phyloP scores from a whole-genome alignment of 495 filamentous ascomycete species.

The Ascodesmis nigricans region DNA sequence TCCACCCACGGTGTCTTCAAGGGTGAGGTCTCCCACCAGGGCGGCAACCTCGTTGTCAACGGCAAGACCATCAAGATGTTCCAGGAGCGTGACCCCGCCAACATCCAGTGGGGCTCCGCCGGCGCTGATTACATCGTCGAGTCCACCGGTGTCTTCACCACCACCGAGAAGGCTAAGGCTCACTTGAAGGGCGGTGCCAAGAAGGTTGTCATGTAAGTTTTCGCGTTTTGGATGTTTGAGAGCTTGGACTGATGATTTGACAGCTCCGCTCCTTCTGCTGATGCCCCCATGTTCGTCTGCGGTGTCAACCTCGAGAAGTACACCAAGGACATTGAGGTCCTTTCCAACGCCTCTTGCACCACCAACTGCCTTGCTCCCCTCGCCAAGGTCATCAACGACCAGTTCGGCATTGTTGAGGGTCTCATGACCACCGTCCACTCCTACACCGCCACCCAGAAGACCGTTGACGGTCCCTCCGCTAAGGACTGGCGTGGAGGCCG shows the following conservation, averaged over 20 bases:
- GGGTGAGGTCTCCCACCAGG: conserved; percentile 54
- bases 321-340: conserved; percentile 67
- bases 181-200: conserved; percentile 98
- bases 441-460: conserved; percentile 99
- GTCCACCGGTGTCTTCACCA: conserved; percentile 99
- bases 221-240: background rate
- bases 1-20: conserved; percentile 93
- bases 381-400: conserved; percentile 97
- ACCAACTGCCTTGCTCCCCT: conserved; percentile 99
- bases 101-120: conserved; percentile 77
- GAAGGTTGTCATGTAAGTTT: conserved; percentile 71
- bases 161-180: conserved; percentile 77
- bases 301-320: conserved; percentile 92
- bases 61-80: conserved; percentile 95
- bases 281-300: conserved; percentile 99
- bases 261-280: conserved; percentile 80
- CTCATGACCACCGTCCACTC: conserved; percentile 99
- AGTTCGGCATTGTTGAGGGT: conserved; percentile 91
- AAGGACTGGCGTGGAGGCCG: conserved; percentile 99
- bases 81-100: conserved; percentile 70
- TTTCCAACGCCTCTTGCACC: conserved; percentile 99
- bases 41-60: conserved; percentile 59
- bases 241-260: background rate
- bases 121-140: conserved; percentile 93
- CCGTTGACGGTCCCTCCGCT: conserved; percentile 84